phyloP scores from a whole-genome alignment of 495 filamentous ascomycete species.

The Penicillium cataractarum region DNA sequence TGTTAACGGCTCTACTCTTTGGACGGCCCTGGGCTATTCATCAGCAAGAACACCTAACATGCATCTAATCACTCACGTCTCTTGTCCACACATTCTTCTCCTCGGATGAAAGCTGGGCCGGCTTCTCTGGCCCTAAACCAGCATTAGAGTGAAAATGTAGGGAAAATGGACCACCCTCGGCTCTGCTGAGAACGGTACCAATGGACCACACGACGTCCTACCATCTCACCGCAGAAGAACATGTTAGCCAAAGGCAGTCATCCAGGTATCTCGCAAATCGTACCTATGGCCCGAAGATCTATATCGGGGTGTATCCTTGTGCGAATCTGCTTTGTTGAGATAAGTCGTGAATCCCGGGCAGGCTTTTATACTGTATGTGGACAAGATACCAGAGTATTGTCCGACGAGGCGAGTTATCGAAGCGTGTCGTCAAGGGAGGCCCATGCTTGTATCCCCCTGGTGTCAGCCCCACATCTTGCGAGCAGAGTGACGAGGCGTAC shows the following conservation, averaged over 20 bases:
- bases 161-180: too few relatives aligned
- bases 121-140: too few relatives aligned
- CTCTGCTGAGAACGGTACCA: not conserved
- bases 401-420: not conserved
- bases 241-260: not conserved
- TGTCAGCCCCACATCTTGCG: not conserved
- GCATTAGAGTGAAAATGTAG: too few relatives aligned
- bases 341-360: not conserved
- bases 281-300: not conserved
- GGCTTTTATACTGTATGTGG: not conserved
- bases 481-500: not conserved
- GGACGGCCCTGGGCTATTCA: too few relatives aligned
- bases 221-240: not conserved
- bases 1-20: too few relatives aligned
- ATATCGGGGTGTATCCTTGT: not conserved
- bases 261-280: not conserved
- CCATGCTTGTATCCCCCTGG: not conserved
- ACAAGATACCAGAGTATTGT: not conserved
- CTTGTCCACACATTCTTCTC: too few relatives aligned
- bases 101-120: too few relatives aligned
- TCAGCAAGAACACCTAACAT: too few relatives aligned
- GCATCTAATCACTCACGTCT: too few relatives aligned
- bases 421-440: not conserved
- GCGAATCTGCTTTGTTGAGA: not conserved
- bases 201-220: not conserved